phyloP scores from a whole-genome alignment of 371 early-diverging fungal species.

The Mortierella sp. region DNA sequence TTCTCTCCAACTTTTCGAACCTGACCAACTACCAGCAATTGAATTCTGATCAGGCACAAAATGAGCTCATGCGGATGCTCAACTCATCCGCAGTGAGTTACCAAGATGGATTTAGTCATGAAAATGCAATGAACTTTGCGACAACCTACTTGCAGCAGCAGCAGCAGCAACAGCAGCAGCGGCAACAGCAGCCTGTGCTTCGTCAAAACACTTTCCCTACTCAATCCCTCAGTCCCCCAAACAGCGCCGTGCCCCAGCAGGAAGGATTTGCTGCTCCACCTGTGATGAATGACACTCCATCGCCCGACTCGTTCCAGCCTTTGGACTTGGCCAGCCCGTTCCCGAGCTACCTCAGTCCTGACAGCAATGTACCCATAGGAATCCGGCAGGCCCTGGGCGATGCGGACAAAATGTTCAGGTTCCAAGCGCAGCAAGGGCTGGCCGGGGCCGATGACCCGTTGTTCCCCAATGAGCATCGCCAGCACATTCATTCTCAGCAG shows the following conservation, averaged over 20 bases:
- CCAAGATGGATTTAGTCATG: slow-evolving; percentile 36
- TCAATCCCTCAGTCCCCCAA: background rate
- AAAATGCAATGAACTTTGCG: slow-evolving; percentile 34
- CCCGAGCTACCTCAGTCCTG: slow-evolving; percentile 32
- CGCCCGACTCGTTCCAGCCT: slow-evolving; percentile 36
- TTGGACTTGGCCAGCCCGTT: slow-evolving; percentile 36
- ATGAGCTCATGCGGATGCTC: slow-evolving; percentile 51
- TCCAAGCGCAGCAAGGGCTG: slow-evolving; percentile 29
- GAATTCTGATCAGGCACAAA: slow-evolving; percentile 50
- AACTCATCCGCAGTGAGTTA: slow-evolving; percentile 32
- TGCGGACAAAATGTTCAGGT: slow-evolving; percentile 34
- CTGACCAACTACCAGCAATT: slow-evolving; percentile 51
- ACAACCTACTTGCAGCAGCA: slow-evolving; percentile 37
- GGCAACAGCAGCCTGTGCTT: slow-evolving; percentile 16
- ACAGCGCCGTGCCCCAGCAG: background rate
- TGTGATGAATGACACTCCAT: slow-evolving; percentile 26
- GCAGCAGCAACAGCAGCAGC: slow-evolving; percentile 39
- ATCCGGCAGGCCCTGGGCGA: slow-evolving; percentile 37
- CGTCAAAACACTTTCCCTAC: slow-evolving; percentile 1
- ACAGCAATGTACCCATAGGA: slow-evolving; percentile 32
- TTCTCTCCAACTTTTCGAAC: slow-evolving; percentile 42
- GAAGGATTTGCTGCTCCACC: background rate
- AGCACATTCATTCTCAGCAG: slow-evolving; percentile 8
- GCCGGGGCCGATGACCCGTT: slow-evolving; percentile 12
- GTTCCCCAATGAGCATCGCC: background rate